Percentiles rank a stretch among this genome's conserved stretches.
phyloP scores from a whole-genome alignment of 1,284 basidiomycete species.

The Malassezia psittaci region DNA sequence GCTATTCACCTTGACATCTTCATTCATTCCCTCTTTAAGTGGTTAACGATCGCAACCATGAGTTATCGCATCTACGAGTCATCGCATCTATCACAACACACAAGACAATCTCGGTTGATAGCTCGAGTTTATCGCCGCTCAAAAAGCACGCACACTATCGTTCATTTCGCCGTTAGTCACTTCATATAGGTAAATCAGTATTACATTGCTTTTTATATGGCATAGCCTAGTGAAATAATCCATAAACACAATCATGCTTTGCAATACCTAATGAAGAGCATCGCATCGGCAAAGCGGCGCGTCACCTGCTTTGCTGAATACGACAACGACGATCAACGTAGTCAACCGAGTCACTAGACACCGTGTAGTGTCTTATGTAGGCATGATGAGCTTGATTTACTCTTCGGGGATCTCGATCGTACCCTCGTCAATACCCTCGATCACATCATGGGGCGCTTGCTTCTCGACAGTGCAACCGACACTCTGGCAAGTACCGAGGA shows the following conservation, averaged over 20 bases:
- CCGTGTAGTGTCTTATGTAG: too few species aligned
- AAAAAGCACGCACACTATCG: too few species aligned
- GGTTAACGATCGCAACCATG: neutral
- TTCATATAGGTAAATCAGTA: constrained; percentile 2
- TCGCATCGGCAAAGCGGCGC: too few species aligned
- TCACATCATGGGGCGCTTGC: constrained; percentile 83
- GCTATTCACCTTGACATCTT: constrained; percentile 6
- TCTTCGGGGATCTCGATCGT: constrained; percentile 58
- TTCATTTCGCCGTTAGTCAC: neutral
- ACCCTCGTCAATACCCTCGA: constrained; percentile 88
- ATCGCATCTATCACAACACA: neutral
- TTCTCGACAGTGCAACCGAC: constrained; percentile 96
- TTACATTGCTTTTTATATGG: constrained; percentile 18
- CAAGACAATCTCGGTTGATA: neutral
- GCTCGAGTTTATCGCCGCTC: too few species aligned
- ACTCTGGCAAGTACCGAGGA: constrained; percentile 58
- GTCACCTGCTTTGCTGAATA: too few species aligned
- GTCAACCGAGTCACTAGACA: neutral
- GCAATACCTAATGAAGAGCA: constrained; percentile 8
- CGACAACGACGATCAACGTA: neutral
- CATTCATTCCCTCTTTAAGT: neutral
- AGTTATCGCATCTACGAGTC: neutral
- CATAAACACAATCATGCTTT: constrained; percentile 10
- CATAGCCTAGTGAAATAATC: constrained; percentile 1
- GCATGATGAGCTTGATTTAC: constrained; percentile 18